Evolutionary conservation across 2,329 filamentous ascomycete genomes (phyloP), one percentile per base, ranked within the genome.

Genomic region (Pseudovirgaria hyperparasitica): DNA sequence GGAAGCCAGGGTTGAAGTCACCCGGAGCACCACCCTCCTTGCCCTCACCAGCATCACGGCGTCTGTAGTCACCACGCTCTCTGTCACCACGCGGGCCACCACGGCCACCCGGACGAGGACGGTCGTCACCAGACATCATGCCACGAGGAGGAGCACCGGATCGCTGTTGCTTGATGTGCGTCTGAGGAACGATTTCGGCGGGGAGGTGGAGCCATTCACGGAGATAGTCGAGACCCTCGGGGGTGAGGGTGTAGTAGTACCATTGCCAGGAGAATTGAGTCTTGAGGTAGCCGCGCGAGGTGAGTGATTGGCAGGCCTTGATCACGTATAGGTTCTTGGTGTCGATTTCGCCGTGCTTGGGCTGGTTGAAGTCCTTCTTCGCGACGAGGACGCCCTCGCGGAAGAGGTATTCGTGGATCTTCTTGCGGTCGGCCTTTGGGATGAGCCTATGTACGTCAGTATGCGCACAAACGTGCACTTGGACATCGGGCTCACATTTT

Each of bases 341-440:
- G 72, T 94, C 90, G 64, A 96, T 90, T 55, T 98, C 87, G 60
- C 72, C 72, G 72, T 98, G 90, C 78, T 92, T 92, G 62, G 82
- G 79, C 54, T 86, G 81, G 73, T 93, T 92, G 77, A 77, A 94
- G 74, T 98, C 84, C 77, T 98, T 96, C 73, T 92, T 86, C 51
- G 90, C 90, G 63, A 96, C 87, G 70, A 96, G 82, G 41, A 78
- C 74, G 62, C 74, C 74, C 70, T 79, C 72, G 42, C 33, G 29
- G 79, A 93, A 92, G 75, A 98, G 82, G 80, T 87, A 92, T 80
- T 87, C 87, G 76, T 98, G 90, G 70, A 98, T 96, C 80, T 85
- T 84, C 82, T 98, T 98, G 72, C 92, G 86, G 72, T 98, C 90
- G 66, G 84, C 81, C 80, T 96, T 96, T 64, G 90, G 90, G 66